A percentile compares a stretch with the other conserved stretches of the same genome.
Conservation (phyloP, 179 eudicot genomes). For the Silene coronaria region DNA sequence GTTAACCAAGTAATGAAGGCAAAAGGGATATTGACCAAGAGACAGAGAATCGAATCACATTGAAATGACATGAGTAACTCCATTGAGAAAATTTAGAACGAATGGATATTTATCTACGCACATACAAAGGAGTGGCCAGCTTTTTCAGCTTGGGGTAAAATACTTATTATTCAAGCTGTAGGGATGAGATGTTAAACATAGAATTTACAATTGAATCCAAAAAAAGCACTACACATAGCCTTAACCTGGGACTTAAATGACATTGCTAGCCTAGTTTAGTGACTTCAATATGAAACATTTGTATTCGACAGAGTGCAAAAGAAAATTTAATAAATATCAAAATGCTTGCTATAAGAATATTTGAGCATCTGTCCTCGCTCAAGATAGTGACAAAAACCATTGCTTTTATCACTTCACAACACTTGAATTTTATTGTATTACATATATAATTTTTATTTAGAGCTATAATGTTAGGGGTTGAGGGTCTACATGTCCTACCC, state of each 20-base stretch:
- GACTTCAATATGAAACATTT: background rate
- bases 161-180: background rate
- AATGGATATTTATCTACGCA: background rate
- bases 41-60: background rate
- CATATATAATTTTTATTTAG: no score
- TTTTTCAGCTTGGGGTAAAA: background rate
- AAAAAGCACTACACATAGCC: background rate
- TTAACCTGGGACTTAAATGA: background rate
- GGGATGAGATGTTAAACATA: background rate
- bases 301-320: background rate
- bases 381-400: background rate
- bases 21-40: background rate
- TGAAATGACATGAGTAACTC: slow-evolving; percentile 1
- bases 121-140: background rate
- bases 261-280: background rate
- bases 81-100: slow-evolving; percentile 1
- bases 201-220: background rate
- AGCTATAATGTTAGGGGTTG: background rate
- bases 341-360: background rate
- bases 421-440: no score
- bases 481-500: background rate
- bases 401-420: background rate
- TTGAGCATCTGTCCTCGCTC: background rate
- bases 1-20: background rate
- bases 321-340: background rate